Base-by-base conservation (phyloP, 495 filamentous ascomycete genomes). In the Daldinia loculata region DNA sequence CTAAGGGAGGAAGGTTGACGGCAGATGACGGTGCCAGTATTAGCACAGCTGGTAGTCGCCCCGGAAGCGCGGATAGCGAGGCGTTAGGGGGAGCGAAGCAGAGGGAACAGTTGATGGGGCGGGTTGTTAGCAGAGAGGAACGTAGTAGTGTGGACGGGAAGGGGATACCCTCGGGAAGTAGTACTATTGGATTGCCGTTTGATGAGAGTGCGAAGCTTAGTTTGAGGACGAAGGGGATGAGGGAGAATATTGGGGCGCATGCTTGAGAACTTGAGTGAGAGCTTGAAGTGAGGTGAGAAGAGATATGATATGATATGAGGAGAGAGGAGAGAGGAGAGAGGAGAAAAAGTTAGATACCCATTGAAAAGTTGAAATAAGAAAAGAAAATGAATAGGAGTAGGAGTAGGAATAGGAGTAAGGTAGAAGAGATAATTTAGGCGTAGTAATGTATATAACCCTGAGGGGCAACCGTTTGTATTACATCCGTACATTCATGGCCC, bases 1-100 rank as follows among this genome's bases (percentile, higher is more conserved):
- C 12, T 41, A 61, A 24, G 50, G 74, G 38, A 48, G 63, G 1
- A 0, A 66, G 41, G n/a, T 43, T 11, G 38, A 48, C 57, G 30
- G 70, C 58, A 0, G 79, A 78, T 62, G 80, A 77, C 24, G 79
- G 69, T 9, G 76, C 69, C 12, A 78, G 78, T 24, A 74, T 77
- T n/a, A 84, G 80, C 57, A 60, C 75, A 27, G 79, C 74, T 2
- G 78, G 77, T 0, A 86, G 84, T 60, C 71, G 85, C 12, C 80
- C 84, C 27, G 84, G 84, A 2, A 85, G 83, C 66, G 70, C 74
- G n/a, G 83, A 85, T 65, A 86, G 83, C 52, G 81, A 80, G 27
- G 70, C 72, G 4, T 41, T 69, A 27, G 41, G 53, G 29, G 45
- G 71, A 14, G 70, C 63, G 4, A 77, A 70, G 43, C 75, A 78